phyloP scores from a whole-genome alignment of 805 yeast species.

The Zygoascus flipseniorum region DNA sequence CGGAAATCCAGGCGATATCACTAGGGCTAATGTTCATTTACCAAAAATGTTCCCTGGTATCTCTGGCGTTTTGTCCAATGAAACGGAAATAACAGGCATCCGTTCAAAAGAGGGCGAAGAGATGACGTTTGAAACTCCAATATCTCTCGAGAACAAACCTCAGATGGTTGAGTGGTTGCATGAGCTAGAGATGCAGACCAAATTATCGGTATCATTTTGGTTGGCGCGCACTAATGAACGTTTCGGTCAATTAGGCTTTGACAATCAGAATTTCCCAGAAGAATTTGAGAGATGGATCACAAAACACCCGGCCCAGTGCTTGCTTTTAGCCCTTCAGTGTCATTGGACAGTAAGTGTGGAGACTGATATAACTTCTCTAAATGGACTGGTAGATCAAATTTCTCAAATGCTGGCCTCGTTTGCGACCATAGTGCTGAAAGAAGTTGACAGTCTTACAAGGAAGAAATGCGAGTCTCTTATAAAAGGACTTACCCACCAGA shows the following conservation, averaged over 20 bases:
- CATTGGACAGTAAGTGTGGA: constrained; percentile 44
- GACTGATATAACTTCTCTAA: constrained; percentile 13
- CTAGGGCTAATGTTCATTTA: constrained; percentile 47
- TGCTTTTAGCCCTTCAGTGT: constrained; percentile 46
- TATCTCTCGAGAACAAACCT: constrained; percentile 36
- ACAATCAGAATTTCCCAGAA: constrained; percentile 5
- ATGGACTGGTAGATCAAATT: neutral
- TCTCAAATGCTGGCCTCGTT: constrained; percentile 18
- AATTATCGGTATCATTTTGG: constrained; percentile 36
- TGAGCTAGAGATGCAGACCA: constrained; percentile 47
- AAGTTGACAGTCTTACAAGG: constrained; percentile 27
- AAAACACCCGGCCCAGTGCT: constrained; percentile 47
- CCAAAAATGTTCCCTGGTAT: constrained; percentile 68
- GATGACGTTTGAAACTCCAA: constrained; percentile 31
- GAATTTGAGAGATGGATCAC: constrained; percentile 28
- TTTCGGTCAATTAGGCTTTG: constrained; percentile 14
- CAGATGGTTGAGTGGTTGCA: constrained; percentile 55
- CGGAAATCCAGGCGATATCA: constrained; percentile 49
- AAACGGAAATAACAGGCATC: constrained; percentile 37
- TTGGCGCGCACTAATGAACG: constrained; percentile 28
- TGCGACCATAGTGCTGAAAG: constrained; percentile 27
- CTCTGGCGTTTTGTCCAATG: constrained; percentile 32
- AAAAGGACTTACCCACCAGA: constrained; percentile 58
- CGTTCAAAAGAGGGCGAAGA: constrained; percentile 60
- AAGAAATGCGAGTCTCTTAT: constrained; percentile 51